Evolutionary conservation across 2,329 filamentous ascomycete genomes (phyloP).

Genomic region (Hypoxylon sp.): DNA sequence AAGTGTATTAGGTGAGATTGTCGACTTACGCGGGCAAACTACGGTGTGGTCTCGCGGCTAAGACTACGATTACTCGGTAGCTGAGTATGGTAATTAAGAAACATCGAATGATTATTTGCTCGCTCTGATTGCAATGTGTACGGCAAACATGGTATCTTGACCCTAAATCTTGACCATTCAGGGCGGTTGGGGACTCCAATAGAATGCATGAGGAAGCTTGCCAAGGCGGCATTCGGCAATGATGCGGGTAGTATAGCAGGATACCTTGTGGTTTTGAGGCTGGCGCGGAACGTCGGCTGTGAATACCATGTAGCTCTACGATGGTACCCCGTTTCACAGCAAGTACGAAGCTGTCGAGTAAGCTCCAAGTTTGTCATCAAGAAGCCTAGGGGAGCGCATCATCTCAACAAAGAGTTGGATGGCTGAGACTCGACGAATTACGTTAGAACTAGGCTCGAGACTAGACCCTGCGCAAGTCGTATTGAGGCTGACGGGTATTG

Average conservation of each 20-base stretch:
- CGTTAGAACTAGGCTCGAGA: not conserved
- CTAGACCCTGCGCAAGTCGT: not conserved
- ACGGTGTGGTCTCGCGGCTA: not conserved
- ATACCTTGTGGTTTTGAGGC: constrained; percentile 19
- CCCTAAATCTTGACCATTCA: not conserved
- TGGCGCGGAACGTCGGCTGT: constrained; percentile 35
- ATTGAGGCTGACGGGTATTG: constrained; percentile 22
- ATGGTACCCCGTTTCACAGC: constrained; percentile 2
- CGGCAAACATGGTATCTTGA: not conserved
- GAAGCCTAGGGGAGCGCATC: not conserved
- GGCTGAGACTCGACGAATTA: not conserved
- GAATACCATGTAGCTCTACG: not conserved
- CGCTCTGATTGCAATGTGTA: not conserved
- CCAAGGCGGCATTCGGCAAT: constrained; percentile 45
- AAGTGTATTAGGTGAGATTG: constrained; percentile 6
- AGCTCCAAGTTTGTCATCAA: not conserved
- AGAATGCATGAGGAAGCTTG: constrained; percentile 25
- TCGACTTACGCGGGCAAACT: not conserved
- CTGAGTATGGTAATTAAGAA: not conserved
- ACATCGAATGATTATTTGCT: constrained; percentile 12
- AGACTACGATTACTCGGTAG: constrained; percentile 1
- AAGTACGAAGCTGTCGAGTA: constrained; percentile 2
- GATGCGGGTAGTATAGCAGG: not conserved
- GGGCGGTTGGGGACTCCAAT: constrained; percentile 13
- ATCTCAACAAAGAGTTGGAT: not conserved